Conservation (phyloP, 495 filamentous ascomycete genomes). For the Penicillium ochrochloron region DNA sequence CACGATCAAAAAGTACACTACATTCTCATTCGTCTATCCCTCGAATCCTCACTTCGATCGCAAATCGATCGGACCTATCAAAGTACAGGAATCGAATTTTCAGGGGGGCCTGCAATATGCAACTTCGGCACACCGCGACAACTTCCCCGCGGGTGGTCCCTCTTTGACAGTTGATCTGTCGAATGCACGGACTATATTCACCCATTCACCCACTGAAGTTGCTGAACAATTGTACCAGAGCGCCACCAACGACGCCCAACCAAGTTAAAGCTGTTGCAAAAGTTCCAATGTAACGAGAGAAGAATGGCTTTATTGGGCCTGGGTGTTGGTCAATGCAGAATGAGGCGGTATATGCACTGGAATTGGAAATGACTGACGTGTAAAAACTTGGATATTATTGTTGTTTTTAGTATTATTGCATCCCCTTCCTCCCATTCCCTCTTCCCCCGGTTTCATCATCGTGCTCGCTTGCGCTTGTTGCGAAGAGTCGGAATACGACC, state of each 20-base stretch:
- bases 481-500: constrained; percentile 1
- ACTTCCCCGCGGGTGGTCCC: constrained; percentile 3
- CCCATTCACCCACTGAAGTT: not conserved
- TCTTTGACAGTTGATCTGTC: constrained; percentile 13
- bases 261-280: not conserved
- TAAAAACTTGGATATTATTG: not conserved
- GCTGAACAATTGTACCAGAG: not conserved
- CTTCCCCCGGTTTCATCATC: constrained; percentile 5
- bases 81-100: not conserved
- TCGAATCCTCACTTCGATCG: not conserved
- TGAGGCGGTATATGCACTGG: not conserved
- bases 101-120: not conserved
- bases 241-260: not conserved
- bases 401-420: no score
- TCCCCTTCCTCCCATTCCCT: no score
- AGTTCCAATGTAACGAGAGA: not conserved
- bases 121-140: not conserved
- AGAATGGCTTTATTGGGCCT: not conserved
- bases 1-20: not conserved
- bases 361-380: constrained; percentile 3
- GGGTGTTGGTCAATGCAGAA: not conserved
- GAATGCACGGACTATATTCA: not conserved
- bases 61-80: not conserved
- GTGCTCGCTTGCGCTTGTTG: constrained; percentile 1
- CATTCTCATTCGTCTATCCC: not conserved